Base-by-base conservation (phyloP, 371 early-diverging fungal genomes). In the Mucor piriformis region DNA sequence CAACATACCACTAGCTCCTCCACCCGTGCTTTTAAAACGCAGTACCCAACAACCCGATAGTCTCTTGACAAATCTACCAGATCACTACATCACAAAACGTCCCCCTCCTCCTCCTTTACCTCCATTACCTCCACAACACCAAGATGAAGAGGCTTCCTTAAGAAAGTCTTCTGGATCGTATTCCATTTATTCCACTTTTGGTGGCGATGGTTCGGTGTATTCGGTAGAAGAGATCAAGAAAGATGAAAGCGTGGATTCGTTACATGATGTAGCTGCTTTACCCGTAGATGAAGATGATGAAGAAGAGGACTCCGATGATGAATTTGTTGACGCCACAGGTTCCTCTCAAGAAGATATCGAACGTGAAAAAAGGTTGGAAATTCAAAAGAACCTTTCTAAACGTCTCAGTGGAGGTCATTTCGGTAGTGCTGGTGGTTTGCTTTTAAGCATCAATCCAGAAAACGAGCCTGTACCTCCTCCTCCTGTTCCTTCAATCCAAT, bases 341-440 rank as follows among this genome's bases (percentile, higher is more conserved):
- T 34, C 58, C 20, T 65, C 62, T 16, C 46, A 68, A 50, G 63
- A 61, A 49, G 62, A 64, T 11, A 53, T 64, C 18, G 62, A 60
- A 10, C 16, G 24, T 20, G 65, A 69, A 51, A 46, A 59, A 24
- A 51, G 33, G 23, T 23, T 40, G 3, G 37, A 42, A 42, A 35
- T 51, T 18, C 46, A 33, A 46, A 54, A 44, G 46, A 58, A 49
- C 35, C 35, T 81, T 11, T 63, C 81, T 2, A 81, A 81, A n/a
- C 66, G 81, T 34, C 57, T 81, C 1, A 72, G 72, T 20, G 81
- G 78, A 1, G 77, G 76, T 11, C 81, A 81, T 53, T 81, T 61
- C 60, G 81, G 81, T 4, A 75, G 76, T 46, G 81, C 77, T 37
- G 81, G 81, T 18, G 77, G 81, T 20, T 63, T 81, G 10, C 56